Conservation (phyloP, 2,329 filamentous ascomycete genomes). For the Zalaria sp. region DNA sequence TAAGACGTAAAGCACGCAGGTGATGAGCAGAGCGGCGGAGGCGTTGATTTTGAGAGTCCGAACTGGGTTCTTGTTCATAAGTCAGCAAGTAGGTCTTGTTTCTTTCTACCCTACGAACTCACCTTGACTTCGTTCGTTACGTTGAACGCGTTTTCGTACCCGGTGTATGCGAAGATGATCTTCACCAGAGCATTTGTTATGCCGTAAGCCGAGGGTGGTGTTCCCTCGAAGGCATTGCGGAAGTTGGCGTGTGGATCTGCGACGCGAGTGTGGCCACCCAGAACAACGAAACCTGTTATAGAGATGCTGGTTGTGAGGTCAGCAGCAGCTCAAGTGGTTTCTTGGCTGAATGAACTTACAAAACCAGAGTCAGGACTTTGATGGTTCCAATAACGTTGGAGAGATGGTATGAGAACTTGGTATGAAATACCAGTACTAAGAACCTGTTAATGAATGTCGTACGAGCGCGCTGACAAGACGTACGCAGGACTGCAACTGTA, state of each 20-base stretch:
- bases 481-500: conserved; percentile 42
- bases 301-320: conserved; percentile 6
- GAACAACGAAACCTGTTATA: conserved; percentile 44
- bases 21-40: conserved; percentile 42
- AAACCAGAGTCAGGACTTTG: conserved; percentile 49
- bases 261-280: conserved; percentile 40
- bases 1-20: conserved; percentile 40
- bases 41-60: conserved; percentile 48
- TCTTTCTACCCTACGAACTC: not conserved
- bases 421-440: conserved; percentile 36
- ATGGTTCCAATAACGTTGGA: conserved; percentile 43
- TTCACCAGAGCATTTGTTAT: conserved; percentile 46
- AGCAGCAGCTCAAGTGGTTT: too few species aligned
- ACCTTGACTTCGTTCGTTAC: conserved; percentile 46
- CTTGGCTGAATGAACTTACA: conserved; percentile 19
- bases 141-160: conserved; percentile 47
- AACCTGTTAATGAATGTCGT: not conserved
- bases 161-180: conserved; percentile 35
- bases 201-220: conserved; percentile 29
- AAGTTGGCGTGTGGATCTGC: conserved; percentile 41
- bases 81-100: not conserved
- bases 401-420: conserved; percentile 41
- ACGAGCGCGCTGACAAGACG: conserved; percentile 10
- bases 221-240: conserved; percentile 38
- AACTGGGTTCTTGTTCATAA: conserved; percentile 34